Evolutionary conservation across 2,329 filamentous ascomycete genomes (phyloP).

Genomic region (Phyllosticta paracitricarpa): DNA sequence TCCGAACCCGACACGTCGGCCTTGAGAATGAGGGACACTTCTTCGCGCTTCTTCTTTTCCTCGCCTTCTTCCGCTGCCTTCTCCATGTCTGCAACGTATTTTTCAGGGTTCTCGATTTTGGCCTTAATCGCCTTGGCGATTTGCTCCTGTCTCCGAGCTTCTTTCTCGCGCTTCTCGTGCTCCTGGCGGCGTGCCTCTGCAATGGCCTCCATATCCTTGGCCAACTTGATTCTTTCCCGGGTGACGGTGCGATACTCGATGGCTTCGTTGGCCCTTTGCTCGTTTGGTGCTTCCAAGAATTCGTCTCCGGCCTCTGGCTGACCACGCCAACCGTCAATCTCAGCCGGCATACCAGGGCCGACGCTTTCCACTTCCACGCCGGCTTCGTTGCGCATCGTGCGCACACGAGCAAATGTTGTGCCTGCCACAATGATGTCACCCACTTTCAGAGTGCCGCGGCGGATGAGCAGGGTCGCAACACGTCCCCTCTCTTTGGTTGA

Average conservation of each 20-base stretch:
- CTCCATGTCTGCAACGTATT: conserved; percentile 23
- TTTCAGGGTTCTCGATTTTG: conserved; percentile 17
- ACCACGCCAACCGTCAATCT: conserved; percentile 90
- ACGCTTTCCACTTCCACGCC: conserved; percentile 63
- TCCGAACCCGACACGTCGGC: conserved; percentile 90
- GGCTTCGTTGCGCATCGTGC: conserved; percentile 74
- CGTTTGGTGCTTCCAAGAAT: conserved; percentile 71
- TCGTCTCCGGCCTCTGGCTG: conserved; percentile 79
- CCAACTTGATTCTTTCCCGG: conserved; percentile 54
- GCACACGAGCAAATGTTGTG: conserved; percentile 77
- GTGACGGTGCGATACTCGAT: conserved; percentile 66
- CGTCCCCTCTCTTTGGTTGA: conserved; percentile 77
- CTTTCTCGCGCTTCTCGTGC: conserved; percentile 52
- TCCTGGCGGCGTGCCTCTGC: conserved; percentile 52
- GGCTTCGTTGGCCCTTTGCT: conserved; percentile 68
- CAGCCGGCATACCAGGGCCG: conserved; percentile 78
- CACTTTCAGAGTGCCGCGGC: conserved; percentile 69
- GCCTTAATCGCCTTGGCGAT: conserved; percentile 18
- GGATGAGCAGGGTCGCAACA: conserved; percentile 79
- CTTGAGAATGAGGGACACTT: conserved; percentile 77
- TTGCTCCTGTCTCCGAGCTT: conserved; percentile 32
- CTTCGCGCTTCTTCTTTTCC: conserved; percentile 37
- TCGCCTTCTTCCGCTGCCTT: conserved; percentile 30
- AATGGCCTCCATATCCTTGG: conserved; percentile 64
- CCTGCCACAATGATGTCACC: conserved; percentile 85